These are phyloP conservation scores for Rhododendron griersonianum DNA, from an alignment of 148 eudicot species.

Conservation along the genomic window DNA sequence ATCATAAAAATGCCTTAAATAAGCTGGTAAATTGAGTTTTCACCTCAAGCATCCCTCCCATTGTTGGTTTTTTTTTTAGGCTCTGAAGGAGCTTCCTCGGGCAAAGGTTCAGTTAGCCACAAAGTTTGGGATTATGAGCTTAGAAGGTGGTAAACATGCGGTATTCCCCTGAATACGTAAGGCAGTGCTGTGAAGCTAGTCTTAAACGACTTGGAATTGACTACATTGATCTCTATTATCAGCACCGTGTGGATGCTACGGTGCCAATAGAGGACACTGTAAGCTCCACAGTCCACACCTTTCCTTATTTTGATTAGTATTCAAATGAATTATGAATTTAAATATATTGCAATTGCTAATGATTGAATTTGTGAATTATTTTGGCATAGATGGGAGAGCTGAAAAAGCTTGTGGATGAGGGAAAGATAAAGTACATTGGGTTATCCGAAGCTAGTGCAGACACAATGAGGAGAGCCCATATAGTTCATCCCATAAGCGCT, in stretches of 20 bases:
- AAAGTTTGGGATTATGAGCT: constrained; percentile 31
- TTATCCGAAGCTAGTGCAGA: constrained; percentile 45
- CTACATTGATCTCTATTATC: constrained; percentile 49
- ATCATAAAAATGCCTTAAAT: not conserved
- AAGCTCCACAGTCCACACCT: not conserved
- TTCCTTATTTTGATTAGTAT: too few species aligned
- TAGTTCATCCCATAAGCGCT: constrained; percentile 48
- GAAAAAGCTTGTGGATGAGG: constrained; percentile 55
- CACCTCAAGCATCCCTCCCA: not conserved
- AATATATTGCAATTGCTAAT: not conserved
- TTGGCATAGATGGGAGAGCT: constrained; percentile 43
- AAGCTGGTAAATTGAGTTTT: not conserved
- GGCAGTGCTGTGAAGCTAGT: constrained; percentile 40
- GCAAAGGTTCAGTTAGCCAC: constrained; percentile 34
- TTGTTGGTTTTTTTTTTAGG: not conserved
- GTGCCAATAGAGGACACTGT: constrained; percentile 49
- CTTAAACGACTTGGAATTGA: constrained; percentile 39
- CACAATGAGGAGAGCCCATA: constrained; percentile 49
- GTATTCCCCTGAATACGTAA: constrained; percentile 33
- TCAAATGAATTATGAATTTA: not conserved
- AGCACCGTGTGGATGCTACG: constrained; percentile 35
- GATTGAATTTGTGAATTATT: not conserved
- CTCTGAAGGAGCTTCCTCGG: constrained; percentile 32
- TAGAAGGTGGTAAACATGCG: not conserved
- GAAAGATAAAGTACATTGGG: constrained; percentile 49